A percentile compares a stretch with the other conserved stretches of the same genome.
phyloP scores from a whole-genome alignment of 2,329 filamentous ascomycete species.

The Fusarium fujikuroi region DNA sequence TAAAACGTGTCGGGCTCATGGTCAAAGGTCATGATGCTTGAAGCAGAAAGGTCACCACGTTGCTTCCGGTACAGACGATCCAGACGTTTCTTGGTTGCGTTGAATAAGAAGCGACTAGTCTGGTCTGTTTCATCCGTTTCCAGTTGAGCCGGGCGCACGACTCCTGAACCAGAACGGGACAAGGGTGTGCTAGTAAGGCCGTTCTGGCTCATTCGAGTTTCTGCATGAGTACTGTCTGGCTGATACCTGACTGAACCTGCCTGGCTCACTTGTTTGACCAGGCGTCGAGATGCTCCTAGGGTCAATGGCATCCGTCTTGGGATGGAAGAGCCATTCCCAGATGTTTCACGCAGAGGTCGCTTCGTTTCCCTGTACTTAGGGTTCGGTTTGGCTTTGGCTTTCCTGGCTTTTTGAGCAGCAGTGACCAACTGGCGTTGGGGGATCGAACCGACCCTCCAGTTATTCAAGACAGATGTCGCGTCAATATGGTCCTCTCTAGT shows the following conservation, averaged over 20 bases:
- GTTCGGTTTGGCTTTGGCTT: conserved; percentile 10
- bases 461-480: conserved; percentile 61
- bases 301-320: not conserved
- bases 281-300: conserved; percentile 35
- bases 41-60: conserved; percentile 44
- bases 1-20: conserved; percentile 24
- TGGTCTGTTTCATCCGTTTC: conserved; percentile 58
- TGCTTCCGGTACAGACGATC: conserved; percentile 64
- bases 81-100: conserved; percentile 62
- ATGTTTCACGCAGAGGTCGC: conserved; percentile 37
- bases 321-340: conserved; percentile 34
- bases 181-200: conserved; percentile 6
- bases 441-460: conserved; percentile 67
- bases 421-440: conserved; percentile 53
- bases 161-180: conserved; percentile 27
- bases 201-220: not conserved
- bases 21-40: conserved; percentile 32
- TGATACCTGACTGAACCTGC: conserved; percentile 45
- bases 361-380: conserved; percentile 11
- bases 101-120: conserved; percentile 55
- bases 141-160: conserved; percentile 63
- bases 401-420: conserved; percentile 32
- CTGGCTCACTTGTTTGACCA: conserved; percentile 46
- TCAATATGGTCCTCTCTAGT: conserved; percentile 70
- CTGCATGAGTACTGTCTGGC: not conserved